These are phyloP conservation scores for Odonthalia washingtoniensis DNA, from an alignment of 31 red algal genomes.

Conservation along the genomic window DNA sequence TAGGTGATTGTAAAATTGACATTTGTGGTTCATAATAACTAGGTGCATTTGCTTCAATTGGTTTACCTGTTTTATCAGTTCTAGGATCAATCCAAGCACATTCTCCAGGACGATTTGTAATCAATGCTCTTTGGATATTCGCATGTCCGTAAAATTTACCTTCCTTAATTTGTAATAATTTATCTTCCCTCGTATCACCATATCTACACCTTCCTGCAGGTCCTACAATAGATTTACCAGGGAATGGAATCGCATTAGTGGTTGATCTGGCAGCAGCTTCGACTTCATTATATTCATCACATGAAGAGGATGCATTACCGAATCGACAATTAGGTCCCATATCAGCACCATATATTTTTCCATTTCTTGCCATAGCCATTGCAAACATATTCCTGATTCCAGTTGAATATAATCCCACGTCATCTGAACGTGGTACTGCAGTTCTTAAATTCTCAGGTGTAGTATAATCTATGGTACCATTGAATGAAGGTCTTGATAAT, in stretches of 20 bases:
- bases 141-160: constrained; percentile 72
- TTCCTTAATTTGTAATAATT: constrained; percentile 56
- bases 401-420: constrained; percentile 62
- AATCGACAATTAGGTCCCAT: constrained; percentile 75
- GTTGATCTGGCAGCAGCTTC: constrained; percentile 2
- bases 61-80: constrained; percentile 25
- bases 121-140: constrained; percentile 47
- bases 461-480: constrained; percentile 71
- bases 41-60: constrained; percentile 21
- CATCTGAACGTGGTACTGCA: constrained; percentile 35
- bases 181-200: constrained; percentile 43
- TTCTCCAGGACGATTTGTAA: constrained; percentile 26
- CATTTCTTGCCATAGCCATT: constrained; percentile 56
- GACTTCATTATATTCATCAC: constrained; percentile 44
- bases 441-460: constrained; percentile 14
- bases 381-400: constrained; percentile 69
- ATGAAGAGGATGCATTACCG: constrained; percentile 58
- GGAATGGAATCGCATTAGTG: constrained; percentile 12
- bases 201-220: constrained; percentile 15
- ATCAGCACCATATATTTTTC: constrained; percentile 65
- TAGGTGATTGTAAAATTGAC: constrained; percentile 37
- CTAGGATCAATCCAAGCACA: constrained; percentile 75
- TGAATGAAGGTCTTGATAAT: constrained; percentile 46
- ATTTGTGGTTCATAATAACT: constrained; percentile 54
- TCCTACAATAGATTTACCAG: constrained; percentile 42